These are phyloP conservation scores for Aureobasidium sp. DNA, from an alignment of 2,329 filamentous ascomycete species.

Conservation along the genomic window DNA sequence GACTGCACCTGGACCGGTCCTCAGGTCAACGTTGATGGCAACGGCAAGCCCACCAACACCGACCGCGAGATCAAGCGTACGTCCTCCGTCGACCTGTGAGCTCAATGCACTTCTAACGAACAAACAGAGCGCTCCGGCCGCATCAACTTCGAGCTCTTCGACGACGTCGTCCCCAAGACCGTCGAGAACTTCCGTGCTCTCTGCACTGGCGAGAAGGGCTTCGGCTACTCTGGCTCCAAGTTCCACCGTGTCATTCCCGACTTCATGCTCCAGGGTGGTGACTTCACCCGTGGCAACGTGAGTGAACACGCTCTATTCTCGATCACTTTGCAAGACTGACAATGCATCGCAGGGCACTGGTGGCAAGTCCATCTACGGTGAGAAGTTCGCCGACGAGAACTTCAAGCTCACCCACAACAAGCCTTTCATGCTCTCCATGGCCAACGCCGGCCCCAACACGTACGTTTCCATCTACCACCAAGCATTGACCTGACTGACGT, in stretches of 20 bases:
- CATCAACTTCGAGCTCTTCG: constrained; percentile 85
- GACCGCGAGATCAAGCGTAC: constrained; percentile 51
- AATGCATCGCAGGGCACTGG: constrained; percentile 59
- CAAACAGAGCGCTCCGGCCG: constrained; percentile 63
- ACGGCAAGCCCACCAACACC: constrained; percentile 41
- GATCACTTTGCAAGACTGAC: background rate
- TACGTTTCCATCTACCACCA: constrained; percentile 33
- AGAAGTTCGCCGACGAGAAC: constrained; percentile 96
- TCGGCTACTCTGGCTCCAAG: constrained; percentile 70
- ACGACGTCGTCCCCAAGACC: constrained; percentile 84
- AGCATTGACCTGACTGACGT: background rate
- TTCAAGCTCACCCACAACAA: constrained; percentile 86
- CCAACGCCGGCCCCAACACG: constrained; percentile 96
- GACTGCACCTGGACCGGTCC: constrained; percentile 60
- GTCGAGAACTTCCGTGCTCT: constrained; percentile 93
- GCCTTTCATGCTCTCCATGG: constrained; percentile 94
- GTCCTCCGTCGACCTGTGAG: constrained; percentile 23
- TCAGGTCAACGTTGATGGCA: constrained; percentile 55
- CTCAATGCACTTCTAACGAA: constrained; percentile 18
- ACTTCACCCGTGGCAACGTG: constrained; percentile 93
- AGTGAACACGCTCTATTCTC: constrained; percentile 31
- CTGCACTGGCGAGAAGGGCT: constrained; percentile 91
- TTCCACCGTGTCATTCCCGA: constrained; percentile 98
- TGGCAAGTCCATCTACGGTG: constrained; percentile 94
- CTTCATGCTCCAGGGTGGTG: constrained; percentile 98